Base-by-base conservation (phyloP, 805 yeast species). In the Sungouiozyma ichnusensis region DNA sequence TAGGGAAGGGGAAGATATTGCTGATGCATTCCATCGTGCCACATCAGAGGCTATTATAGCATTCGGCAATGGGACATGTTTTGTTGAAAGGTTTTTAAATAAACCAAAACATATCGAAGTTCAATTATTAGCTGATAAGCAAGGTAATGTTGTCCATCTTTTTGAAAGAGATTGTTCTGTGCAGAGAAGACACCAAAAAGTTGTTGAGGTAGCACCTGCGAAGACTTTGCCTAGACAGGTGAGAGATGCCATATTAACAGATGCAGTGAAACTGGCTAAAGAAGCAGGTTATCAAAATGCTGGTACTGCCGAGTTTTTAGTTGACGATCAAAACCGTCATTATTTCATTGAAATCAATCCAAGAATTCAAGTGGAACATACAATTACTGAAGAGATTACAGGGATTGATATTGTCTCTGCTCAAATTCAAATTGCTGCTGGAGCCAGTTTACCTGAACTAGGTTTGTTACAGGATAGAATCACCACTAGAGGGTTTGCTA, bases 121-220 rank as follows among this genome's bases (percentile, higher is more conserved):
- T 37, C 98, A 90, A 69, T 72, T 90, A 55, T 74, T 90, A 53
- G 98, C 96, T 39, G 98, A 90, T 64, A 74, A 75, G 58, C 80
- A 84, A 59, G 98, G 98, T 45, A 92, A 90, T 62, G 96, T 88
- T 19, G 83, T 90, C 57, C 98, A 90, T 62, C 68, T 90, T 55
- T 92, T 87, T 54, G 98, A 90, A 73, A 81, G 98, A 68, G 98
- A 90, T 69, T 90, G 98, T 68, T 87, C 97, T n/a, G 98, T 90
- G 41, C 98, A 90, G 72, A 85, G 98, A 73, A 85, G 98, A 71
- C 98, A 90, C 66, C 98, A 90, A 70, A 90, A 90, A 68, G 98
- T 90, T 41, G 97, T 90, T 33, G 98, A 90, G 67, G 87, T 90
- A 55, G 98, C 98, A 3, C 97, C 99, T 11, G 97, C 97, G 33